A percentile compares a stretch with the other conserved stretches of the same genome.
phyloP scores from a whole-genome alignment of 1,284 basidiomycete species.

The Porodaedalea pini region DNA sequence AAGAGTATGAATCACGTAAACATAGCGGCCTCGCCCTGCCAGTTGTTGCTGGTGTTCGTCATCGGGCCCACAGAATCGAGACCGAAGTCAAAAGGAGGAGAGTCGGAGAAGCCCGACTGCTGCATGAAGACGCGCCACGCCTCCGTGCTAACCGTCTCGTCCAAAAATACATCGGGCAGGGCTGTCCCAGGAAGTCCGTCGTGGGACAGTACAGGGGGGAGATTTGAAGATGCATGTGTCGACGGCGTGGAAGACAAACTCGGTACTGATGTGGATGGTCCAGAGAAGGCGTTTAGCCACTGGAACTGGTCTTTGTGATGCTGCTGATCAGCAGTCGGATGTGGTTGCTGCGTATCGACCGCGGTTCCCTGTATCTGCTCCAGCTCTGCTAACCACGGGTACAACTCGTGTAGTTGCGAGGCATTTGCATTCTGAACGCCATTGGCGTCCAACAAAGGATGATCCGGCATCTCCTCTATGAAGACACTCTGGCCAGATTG shows the following conservation, averaged over 20 bases:
- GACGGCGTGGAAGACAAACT: neutral
- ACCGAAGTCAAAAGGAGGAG: neutral
- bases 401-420: neutral
- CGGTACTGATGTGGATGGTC: neutral
- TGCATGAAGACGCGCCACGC: conserved; percentile 4
- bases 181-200: no score
- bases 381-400: neutral
- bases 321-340: no score
- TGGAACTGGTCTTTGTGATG: no score
- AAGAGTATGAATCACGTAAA: no score
- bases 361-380: neutral
- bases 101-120: conserved; percentile 1
- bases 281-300: neutral
- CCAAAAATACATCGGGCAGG: neutral
- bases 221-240: neutral
- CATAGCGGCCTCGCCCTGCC: neutral
- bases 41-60: neutral
- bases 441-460: no score
- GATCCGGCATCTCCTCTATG: no score
- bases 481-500: no score
- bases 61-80: neutral
- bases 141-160: neutral
- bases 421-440: neutral
- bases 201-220: no score
- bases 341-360: neutral